Evolutionary conservation across 192 early-diverging fungal genomes (phyloP), one percentile per base, ranked within the genome.

Genomic region (Spinellus fusiger): DNA sequence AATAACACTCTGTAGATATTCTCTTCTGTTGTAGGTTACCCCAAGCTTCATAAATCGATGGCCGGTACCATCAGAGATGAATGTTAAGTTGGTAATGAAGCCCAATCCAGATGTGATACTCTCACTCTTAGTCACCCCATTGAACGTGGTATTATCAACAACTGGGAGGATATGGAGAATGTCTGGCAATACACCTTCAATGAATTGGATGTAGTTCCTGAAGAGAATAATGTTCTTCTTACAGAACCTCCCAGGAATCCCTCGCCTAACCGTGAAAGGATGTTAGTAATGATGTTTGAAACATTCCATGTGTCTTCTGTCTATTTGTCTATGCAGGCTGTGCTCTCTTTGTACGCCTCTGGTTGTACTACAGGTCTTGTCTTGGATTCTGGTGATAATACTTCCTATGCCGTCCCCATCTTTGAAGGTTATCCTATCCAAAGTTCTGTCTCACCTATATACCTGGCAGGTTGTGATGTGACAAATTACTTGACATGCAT

Each of bases 241-340:
- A 98, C 94, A 54, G 95, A 99, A 78, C 91, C 95, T 56, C 93
- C 94, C 26, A 84, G 95, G 65, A 98, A 99, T 86, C 93, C 94
- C 73, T 95, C 94, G 85, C 86, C 84, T 70, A 98, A 99, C 86
- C 92, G 96, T 72, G 95, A 96, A 75, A 95, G 94, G 88, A 98
- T 96, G 94, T 91, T 90, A 64, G 92, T 98, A 81, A 95, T 99
- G 73, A 96, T 96, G 94, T 99, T 97, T 68, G 96, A 97, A 83
- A 92, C 93, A 65, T 98, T 96, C 87, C 93, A 94, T 75, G 83
- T 85, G 49, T 93, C 93, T 61, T 95, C 92, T 56, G 94, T 97
- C 86, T 99, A 96, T 76, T 93, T 99, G 54, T 83, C 87, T 71
- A 98, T 96, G 75, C 94, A 95, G 65, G 93, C 95, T 52, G 96